Evolutionary conservation across 495 filamentous ascomycete genomes (phyloP).

Genomic region (Daldinia childiae): DNA sequence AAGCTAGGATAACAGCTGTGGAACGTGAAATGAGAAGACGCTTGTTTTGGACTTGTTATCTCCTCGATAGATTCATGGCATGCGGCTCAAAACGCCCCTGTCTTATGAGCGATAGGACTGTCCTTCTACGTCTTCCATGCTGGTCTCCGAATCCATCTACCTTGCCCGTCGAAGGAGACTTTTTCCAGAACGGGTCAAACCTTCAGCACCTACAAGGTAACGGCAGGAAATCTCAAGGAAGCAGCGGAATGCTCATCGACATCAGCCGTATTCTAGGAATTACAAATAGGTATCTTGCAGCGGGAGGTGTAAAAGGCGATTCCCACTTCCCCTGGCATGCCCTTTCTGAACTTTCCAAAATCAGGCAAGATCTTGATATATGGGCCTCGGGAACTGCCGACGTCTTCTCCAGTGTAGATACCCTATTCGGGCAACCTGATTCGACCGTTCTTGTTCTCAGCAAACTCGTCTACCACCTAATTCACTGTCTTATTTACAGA

Average conservation of each 20-base stretch:
- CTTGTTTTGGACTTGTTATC: conserved; percentile 85
- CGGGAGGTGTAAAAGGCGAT: conserved; percentile 86
- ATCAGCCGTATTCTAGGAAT: conserved; percentile 82
- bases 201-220: conserved; percentile 72
- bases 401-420: conserved; percentile 76
- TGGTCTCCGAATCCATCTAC: conserved; percentile 66
- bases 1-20: conserved; percentile 62
- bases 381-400: conserved; percentile 86
- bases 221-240: conserved; percentile 73
- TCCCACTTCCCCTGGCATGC: conserved; percentile 91
- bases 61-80: conserved; percentile 80
- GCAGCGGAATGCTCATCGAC: conserved; percentile 79
- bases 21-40: conserved; percentile 78
- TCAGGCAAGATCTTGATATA: conserved; percentile 82
- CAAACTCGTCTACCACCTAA: conserved; percentile 84
- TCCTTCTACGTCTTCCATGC: conserved; percentile 75
- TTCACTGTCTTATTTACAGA: conserved; percentile 85
- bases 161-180: conserved; percentile 73
- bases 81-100: conserved; percentile 82
- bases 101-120: conserved; percentile 76
- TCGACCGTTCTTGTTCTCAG: conserved; percentile 80
- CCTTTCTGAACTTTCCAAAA: conserved; percentile 83
- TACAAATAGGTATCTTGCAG: conserved; percentile 84
- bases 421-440: conserved; percentile 78
- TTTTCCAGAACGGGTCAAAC: conserved; percentile 78